Evolutionary conservation across 2,329 filamentous ascomycete species (phyloP).

Genomic region (Hirsutella rhossiliensis): DNA sequence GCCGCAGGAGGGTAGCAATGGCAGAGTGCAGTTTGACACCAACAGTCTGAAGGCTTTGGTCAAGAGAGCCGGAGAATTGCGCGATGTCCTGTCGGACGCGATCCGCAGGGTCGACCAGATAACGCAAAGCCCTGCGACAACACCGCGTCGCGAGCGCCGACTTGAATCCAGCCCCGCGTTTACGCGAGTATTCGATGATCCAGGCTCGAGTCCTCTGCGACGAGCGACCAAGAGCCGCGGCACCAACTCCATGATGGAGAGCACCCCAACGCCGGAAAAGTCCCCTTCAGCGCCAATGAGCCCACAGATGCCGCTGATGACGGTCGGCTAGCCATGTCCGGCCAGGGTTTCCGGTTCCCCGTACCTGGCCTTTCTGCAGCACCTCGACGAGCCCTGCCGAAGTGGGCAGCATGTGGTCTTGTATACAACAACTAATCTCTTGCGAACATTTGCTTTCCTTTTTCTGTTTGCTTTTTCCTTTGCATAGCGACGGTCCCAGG

Average conservation of each 20-base stretch:
- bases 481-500: constrained; percentile 24
- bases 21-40: constrained; percentile 52
- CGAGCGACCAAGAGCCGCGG: constrained; percentile 39
- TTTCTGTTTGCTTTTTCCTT: not conserved
- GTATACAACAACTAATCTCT: constrained; percentile 16
- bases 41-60: constrained; percentile 57
- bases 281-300: constrained; percentile 38
- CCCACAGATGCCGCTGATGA: constrained; percentile 52
- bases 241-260: constrained; percentile 37
- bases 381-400: too few species aligned
- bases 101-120: constrained; percentile 47
- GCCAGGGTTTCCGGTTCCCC: not conserved
- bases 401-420: constrained; percentile 4
- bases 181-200: constrained; percentile 53
- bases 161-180: constrained; percentile 54
- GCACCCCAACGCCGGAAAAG: constrained; percentile 33
- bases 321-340: constrained; percentile 32
- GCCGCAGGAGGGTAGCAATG: constrained; percentile 25
- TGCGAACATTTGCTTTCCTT: constrained; percentile 12
- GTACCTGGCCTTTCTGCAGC: not conserved
- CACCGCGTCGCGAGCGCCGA: constrained; percentile 30
- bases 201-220: constrained; percentile 41
- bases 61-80: constrained; percentile 46
- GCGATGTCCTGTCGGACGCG: constrained; percentile 46
- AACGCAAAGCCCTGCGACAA: constrained; percentile 41